Evolutionary conservation across 371 early-diverging fungal species (phyloP), one percentile per base, ranked within the genome.

Genomic region (Mucor saturninus): DNA sequence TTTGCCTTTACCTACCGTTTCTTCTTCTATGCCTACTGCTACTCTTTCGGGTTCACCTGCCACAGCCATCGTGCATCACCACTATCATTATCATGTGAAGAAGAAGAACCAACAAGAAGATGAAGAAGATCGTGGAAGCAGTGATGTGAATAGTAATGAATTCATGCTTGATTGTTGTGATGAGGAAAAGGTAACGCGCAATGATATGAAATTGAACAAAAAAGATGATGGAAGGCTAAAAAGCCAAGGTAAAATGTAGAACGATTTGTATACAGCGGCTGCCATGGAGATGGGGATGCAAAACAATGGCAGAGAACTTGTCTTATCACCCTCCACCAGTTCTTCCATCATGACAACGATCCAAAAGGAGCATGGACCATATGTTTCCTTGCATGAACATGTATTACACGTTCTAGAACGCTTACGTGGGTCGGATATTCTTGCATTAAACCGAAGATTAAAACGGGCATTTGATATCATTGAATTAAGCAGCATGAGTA

Each of bases 401-500:
- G 70, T 67, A 5, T 42, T 64, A 31, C 73, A 78, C 39, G 48
- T 64, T 0, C 57, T 81, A 55, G 83, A 86, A 56, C 75, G 84
- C 5, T 49, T 86, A 31, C 63, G 77, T 15, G 77, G 76, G 3
- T 83, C 87, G 0, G 86, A 87, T 42, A 82, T 83, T 4, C 73
- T 85, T 32, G 77, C 83, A 13, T 55, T 88, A 38, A 89, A 87
- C 46, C 75, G 89, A 21, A 75, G 83, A 21, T 70, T 88, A 10
- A 72, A 73, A 28, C 72, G 89, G n/a, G 77, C 82, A 2, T 90
- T 92, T 73, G 90, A 92, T 63, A 83, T 92, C 42, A 73, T 81
- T 2, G 89, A 89, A 35, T 73, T 92, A 5, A 86, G 87, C n/a
- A 78, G 80, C 29, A 83, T 90, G 80, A 88, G 89, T 59, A 89